Evolutionary conservation across 148 eudicot species (phyloP).

Genomic region (Vaccinium corymbosum): DNA sequence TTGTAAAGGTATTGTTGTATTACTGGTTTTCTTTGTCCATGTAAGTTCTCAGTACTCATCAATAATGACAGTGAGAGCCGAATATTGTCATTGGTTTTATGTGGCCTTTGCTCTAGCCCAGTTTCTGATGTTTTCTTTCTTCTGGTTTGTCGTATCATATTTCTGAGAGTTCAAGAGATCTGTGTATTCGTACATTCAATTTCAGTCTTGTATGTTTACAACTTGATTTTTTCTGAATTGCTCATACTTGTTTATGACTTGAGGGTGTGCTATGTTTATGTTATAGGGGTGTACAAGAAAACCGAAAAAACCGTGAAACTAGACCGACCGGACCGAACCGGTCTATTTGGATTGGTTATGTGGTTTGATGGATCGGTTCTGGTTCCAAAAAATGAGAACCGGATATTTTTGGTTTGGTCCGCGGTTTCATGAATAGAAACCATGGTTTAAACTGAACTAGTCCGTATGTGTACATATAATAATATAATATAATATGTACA

Average conservation of each 20-base stretch:
- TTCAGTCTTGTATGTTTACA: background rate
- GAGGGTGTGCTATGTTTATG: background rate
- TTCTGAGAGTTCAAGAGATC: background rate
- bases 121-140: background rate
- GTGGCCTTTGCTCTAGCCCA: conserved; percentile 8
- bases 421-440: no score
- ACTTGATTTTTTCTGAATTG: background rate
- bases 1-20: conserved; percentile 21
- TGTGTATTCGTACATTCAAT: background rate
- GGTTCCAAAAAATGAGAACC: no score
- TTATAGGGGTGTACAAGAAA: no score
- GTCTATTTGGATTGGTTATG: no score
- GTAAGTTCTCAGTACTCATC: conserved; percentile 9
- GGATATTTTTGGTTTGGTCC: no score
- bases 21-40: conserved; percentile 7
- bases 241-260: background rate
- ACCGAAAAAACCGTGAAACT: no score
- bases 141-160: background rate
- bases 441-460: no score
- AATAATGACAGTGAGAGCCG: conserved; percentile 14
- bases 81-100: background rate
- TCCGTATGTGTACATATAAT: no score
- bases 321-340: no score
- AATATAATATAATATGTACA: no score
- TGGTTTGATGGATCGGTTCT: no score